Evolutionary conservation across 148 eudicot genomes (phyloP).

Genomic region (Vaccinium corymbosum): DNA sequence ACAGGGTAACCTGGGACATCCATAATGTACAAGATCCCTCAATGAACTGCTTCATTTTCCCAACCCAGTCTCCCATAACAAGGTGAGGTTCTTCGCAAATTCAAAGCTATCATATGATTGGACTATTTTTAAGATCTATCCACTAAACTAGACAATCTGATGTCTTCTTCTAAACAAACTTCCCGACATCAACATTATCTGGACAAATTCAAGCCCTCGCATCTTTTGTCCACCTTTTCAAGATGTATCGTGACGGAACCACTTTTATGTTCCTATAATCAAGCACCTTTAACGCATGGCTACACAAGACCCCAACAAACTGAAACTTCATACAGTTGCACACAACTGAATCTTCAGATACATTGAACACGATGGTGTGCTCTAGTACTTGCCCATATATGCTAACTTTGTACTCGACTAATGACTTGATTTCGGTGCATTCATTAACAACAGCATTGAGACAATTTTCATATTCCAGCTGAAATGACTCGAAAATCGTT

Average conservation of each 20-base stretch:
- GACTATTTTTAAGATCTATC: not conserved
- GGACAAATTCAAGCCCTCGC: conserved; percentile 16
- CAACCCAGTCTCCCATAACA: not conserved
- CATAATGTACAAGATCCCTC: not conserved
- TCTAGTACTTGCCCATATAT: conserved; percentile 18
- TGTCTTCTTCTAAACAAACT: not conserved
- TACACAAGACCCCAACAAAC: conserved; percentile 26
- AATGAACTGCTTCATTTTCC: not conserved
- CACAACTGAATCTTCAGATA: conserved; percentile 13
- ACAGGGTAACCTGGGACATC: not conserved
- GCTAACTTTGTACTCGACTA: conserved; percentile 20
- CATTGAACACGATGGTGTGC: conserved; percentile 14
- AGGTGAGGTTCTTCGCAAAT: not conserved
- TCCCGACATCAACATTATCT: conserved; percentile 1
- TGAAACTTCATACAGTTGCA: conserved; percentile 34
- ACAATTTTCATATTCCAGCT: conserved; percentile 28
- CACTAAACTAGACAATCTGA: not conserved
- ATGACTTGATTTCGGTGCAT: conserved; percentile 1
- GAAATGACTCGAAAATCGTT: conserved; percentile 27
- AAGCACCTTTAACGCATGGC: conserved; percentile 36
- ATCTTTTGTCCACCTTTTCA: conserved; percentile 34
- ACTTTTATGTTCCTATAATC: conserved; percentile 33
- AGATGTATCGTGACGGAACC: conserved; percentile 24
- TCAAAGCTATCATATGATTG: not conserved
- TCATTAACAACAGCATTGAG: conserved; percentile 22